These are phyloP conservation scores for Solanum chiquidenum DNA, from an alignment of 257 asterid species.

Conservation along the genomic window DNA sequence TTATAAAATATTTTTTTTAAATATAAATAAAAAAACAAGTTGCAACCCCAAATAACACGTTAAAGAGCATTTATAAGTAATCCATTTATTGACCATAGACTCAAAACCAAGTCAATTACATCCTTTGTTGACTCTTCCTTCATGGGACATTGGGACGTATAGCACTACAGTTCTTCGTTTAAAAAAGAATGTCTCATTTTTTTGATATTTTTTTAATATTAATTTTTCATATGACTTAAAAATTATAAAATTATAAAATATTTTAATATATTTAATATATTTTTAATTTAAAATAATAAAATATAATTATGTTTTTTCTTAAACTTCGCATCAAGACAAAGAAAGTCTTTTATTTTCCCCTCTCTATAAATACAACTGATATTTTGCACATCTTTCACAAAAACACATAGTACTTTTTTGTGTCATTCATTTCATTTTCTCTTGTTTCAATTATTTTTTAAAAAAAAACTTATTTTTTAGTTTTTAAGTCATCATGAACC, in stretches of 20 bases:
- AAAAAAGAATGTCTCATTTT: background rate
- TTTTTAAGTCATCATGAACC: background rate
- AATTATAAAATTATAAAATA: background rate
- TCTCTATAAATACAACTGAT: background rate
- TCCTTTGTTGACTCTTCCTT: background rate
- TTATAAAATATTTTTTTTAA: background rate
- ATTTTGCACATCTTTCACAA: background rate
- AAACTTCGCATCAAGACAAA: background rate
- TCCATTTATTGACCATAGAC: background rate
- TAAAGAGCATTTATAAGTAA: background rate
- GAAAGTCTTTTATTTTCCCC: background rate
- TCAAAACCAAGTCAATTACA: background rate
- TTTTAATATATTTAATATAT: background rate
- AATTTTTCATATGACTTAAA: background rate
- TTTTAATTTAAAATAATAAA: background rate
- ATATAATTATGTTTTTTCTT: fast-evolving
- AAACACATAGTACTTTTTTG: background rate
- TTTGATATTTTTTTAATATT: fast-evolving
- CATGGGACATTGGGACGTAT: background rate
- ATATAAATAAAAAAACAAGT: background rate
- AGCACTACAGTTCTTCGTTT: fast-evolving
- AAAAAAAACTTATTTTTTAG: background rate
- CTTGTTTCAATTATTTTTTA: no score
- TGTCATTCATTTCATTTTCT: background rate
- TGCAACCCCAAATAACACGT: background rate